Evolutionary conservation across 225 moss, liverwort and hornwort genomes (phyloP).

Genomic region (Physcomitrellopsis africana): DNA sequence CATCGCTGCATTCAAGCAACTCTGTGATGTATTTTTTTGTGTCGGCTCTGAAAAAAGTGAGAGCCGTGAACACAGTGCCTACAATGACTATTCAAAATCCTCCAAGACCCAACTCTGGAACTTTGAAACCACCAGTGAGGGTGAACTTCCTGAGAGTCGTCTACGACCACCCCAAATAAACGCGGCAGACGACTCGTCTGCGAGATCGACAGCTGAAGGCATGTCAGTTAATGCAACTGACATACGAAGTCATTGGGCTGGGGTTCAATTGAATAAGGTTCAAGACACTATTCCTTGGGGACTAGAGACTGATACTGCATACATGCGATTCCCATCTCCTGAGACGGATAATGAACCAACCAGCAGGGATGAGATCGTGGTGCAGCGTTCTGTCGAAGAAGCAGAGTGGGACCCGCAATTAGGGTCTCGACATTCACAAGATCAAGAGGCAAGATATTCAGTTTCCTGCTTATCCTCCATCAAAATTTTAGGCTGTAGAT

Average conservation of each 20-base stretch:
- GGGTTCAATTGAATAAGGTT: slow-evolving; percentile 8
- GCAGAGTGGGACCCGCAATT: slow-evolving; percentile 10
- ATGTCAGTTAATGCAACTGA: not conserved
- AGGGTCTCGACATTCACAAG: not conserved
- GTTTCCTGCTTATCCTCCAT: not conserved
- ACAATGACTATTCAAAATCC: slow-evolving; percentile 8
- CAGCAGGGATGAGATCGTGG: slow-evolving; percentile 17
- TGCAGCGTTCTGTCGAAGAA: not conserved
- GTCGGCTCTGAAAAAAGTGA: slow-evolving; percentile 15
- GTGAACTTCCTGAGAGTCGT: slow-evolving; percentile 22
- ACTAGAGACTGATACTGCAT: slow-evolving; percentile 13
- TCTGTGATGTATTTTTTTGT: slow-evolving; percentile 49
- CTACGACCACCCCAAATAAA: slow-evolving; percentile 17
- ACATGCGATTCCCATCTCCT: slow-evolving; percentile 27
- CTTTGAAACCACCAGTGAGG: slow-evolving; percentile 7
- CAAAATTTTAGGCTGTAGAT: not conserved
- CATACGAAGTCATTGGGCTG: slow-evolving; percentile 14
- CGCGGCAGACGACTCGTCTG: slow-evolving; percentile 8
- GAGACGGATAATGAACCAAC: slow-evolving; percentile 21
- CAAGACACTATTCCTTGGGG: slow-evolving; percentile 28
- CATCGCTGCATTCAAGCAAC: slow-evolving; percentile 56
- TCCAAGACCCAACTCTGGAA: slow-evolving; percentile 13
- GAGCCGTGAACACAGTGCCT: slow-evolving; percentile 20
- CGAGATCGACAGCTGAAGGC: slow-evolving; percentile 3
- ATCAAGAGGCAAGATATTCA: slow-evolving; percentile 15